Evolutionary conservation across 306 rosid species (phyloP), one percentile per base, ranked within the genome.

Genomic region (Fragaria iinumae): DNA sequence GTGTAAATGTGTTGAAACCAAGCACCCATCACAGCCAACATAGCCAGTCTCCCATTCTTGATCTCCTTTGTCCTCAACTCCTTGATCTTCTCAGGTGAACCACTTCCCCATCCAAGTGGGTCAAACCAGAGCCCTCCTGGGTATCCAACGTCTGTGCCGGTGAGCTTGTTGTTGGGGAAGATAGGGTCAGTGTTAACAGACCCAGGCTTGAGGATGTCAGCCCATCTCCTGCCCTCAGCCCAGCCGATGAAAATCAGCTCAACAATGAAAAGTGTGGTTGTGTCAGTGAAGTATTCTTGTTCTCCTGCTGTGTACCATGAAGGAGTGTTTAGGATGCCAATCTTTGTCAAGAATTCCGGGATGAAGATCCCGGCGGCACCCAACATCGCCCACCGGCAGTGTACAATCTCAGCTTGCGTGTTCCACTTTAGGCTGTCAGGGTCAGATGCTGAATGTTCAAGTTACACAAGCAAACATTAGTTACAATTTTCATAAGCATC

Each of bases 1-100:
- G 95, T 90, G 81, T 90, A 90, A 11, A 88, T 88, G 80, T 90
- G 95, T 80, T 90, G 95, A 73, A 90, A 90, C 95, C 95, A 90
- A 6, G 95, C 95, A 23, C 95, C 95, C 79, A 90, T 88, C 60
- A 90, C 92, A 32, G 95, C 95, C 89, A 90, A 84, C 95, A 90
- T 90, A 20, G 95, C 95, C 77, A 90, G 32, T 32, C 95, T 79
- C 4, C 95, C 95, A 50, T 90, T 90, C 86, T 90, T 90, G 6
- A 90, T 89, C 89, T 90, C 95, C 72, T 90, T 90, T 9, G 95
- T 90, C 81, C 95, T 88, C 83, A 90, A 77, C 79, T 90, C 95
- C 84, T 88, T 88, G 53, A 90, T 3, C 80, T 90, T 90, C 69
- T 90, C 90, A 0, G 95, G 95, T 1, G 95, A 90, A 13, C 95